Conservation (phyloP, 805 yeast genomes). For the Metschnikowia hibisci region DNA sequence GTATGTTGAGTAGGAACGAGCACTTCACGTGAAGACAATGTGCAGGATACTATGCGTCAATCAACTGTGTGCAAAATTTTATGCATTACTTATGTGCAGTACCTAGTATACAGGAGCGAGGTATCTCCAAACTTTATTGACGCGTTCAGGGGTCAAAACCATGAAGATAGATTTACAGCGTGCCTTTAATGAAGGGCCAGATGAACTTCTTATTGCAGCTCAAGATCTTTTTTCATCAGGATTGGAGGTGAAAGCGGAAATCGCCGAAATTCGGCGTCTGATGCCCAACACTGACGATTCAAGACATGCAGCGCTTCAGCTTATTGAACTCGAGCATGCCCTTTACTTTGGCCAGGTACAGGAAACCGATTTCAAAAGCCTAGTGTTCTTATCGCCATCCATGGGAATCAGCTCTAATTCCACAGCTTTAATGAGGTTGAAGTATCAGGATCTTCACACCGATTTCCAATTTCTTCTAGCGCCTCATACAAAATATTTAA, state of each 20-base stretch:
- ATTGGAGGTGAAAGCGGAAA: background rate
- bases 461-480: slow-evolving; percentile 28
- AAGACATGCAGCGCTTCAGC: background rate
- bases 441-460: slow-evolving; percentile 30
- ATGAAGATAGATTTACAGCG: too few relatives aligned
- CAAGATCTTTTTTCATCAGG: background rate
- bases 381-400: slow-evolving; percentile 13
- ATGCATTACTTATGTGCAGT: too few relatives aligned
- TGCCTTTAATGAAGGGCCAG: background rate
- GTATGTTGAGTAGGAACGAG: too few relatives aligned
- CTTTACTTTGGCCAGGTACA: slow-evolving; percentile 5
- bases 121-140: too few relatives aligned
- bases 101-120: too few relatives aligned
- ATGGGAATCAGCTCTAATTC: slow-evolving; percentile 3
- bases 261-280: too few relatives aligned
- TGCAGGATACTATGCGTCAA: too few relatives aligned
- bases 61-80: too few relatives aligned
- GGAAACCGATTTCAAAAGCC: slow-evolving; percentile 5
- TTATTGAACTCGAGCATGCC: slow-evolving; percentile 7
- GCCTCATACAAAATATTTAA: slow-evolving; percentile 11
- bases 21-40: too few relatives aligned
- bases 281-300: too few relatives aligned
- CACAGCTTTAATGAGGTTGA: slow-evolving; percentile 20
- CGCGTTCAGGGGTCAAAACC: too few relatives aligned
- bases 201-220: background rate